Evolutionary conservation across 371 early-diverging fungal species (phyloP).

Genomic region (Apophysomyces ossiformis): DNA sequence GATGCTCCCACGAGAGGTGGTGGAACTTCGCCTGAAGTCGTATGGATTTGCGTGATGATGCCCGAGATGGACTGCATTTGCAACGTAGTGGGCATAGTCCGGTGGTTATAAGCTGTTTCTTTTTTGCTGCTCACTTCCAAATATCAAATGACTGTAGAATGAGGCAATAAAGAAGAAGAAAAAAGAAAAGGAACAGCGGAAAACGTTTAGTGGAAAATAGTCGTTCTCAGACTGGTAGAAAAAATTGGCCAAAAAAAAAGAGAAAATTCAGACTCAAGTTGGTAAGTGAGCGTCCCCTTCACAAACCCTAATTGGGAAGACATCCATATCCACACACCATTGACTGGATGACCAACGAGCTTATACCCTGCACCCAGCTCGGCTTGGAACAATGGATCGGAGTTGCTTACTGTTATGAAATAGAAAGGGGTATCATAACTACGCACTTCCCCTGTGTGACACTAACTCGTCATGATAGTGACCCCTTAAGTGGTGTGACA

Average conservation of each 20-base stretch:
- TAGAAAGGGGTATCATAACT: neutral
- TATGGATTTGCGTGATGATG: conserved; percentile 66
- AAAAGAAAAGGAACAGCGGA: conserved; percentile 7
- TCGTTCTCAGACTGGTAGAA: conserved; percentile 8
- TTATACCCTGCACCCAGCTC: neutral
- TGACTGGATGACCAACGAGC: neutral
- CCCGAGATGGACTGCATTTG: conserved; percentile 70
- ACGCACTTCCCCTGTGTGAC: conserved; percentile 6
- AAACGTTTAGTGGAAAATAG: neutral
- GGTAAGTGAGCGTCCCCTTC: conserved; percentile 9
- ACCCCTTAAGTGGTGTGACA: conserved; percentile 12
- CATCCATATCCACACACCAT: neutral
- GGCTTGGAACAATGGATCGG: conserved; percentile 4
- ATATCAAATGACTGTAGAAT: conserved; percentile 1
- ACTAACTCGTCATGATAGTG: conserved; percentile 5
- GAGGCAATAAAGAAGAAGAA: conserved; percentile 2
- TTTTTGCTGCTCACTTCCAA: conserved; percentile 1
- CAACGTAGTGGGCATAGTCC: conserved; percentile 28
- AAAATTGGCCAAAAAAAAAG: conserved; percentile 12
- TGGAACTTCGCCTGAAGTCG: conserved; percentile 76
- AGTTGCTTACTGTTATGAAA: neutral
- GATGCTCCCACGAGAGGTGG: conserved; percentile 80
- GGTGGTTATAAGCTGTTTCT: neutral
- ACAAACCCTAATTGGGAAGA: conserved; percentile 11
- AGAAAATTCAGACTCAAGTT: conserved; percentile 14